Percentiles rank a stretch among this genome's conserved stretches.
These are phyloP conservation scores for Fusarium citri DNA, from an alignment of 2,329 filamentous ascomycete species.

Conservation along the genomic window DNA sequence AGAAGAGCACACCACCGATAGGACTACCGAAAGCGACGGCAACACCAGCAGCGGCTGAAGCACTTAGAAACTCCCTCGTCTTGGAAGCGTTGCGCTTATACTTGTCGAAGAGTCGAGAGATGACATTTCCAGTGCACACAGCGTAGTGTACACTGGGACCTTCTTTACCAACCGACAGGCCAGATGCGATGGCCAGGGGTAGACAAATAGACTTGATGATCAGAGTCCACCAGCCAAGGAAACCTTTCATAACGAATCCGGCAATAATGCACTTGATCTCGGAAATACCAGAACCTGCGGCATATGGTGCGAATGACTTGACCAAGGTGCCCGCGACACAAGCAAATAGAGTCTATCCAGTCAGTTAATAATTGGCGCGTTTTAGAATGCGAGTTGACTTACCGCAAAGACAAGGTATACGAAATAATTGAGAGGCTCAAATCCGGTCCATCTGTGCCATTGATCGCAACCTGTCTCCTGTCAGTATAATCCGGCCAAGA, in stretches of 20 bases:
- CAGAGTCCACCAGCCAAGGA: slow-evolving; percentile 90
- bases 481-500: slow-evolving; percentile 9
- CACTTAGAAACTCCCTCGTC: slow-evolving; percentile 93
- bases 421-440: slow-evolving; percentile 83
- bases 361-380: slow-evolving; percentile 13
- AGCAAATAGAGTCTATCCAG: slow-evolving; percentile 76
- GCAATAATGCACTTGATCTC: slow-evolving; percentile 99
- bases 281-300: slow-evolving; percentile 94
- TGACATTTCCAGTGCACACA: slow-evolving; percentile 96
- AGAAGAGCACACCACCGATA: slow-evolving; percentile 96
- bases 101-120: slow-evolving; percentile 91
- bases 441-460: slow-evolving; percentile 89
- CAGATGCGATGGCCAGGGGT: slow-evolving; percentile 92
- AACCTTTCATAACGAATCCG: slow-evolving; percentile 99
- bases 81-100: slow-evolving; percentile 93
- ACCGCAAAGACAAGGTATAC: slow-evolving; percentile 89
- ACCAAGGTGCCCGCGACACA: slow-evolving; percentile 86
- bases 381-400: slow-evolving; percentile 45
- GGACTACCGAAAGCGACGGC: slow-evolving; percentile 97
- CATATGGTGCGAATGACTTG: slow-evolving; percentile 92
- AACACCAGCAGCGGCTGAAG: slow-evolving; percentile 93
- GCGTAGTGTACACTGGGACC: slow-evolving; percentile 99
- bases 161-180: slow-evolving; percentile 95
- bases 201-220: slow-evolving; percentile 93
- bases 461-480: slow-evolving; percentile 76